Base-by-base conservation (phyloP, 192 early-diverging fungal species). In the Spinellus fusiger region DNA sequence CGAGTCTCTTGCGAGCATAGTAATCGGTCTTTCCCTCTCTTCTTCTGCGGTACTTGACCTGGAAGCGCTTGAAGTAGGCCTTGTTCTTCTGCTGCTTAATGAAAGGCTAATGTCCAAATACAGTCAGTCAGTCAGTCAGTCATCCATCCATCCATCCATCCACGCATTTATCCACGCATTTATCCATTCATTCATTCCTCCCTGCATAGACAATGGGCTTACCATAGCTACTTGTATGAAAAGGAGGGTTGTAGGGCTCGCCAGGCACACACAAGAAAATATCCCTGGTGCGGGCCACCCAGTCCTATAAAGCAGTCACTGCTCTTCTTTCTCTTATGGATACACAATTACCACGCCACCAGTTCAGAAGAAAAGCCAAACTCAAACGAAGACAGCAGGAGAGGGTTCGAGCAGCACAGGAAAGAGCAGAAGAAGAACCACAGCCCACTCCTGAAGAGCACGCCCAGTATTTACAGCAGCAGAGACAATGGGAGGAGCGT, bases 1-100 rank as follows among this genome's bases (percentile, higher is more conserved):
- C 88, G 61, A 98, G 84, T 73, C 91, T 87, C 91, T 96, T 97
- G 73, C 96, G 91, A 70, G 96, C 93, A 76, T 96, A 97, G 95
- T 97, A 99, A 87, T 99, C 96, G 78, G 96, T 98, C 89, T 98
- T 98, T 55, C 96, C 94, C 92, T 98, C 94, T 77, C 96, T 82
- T 70, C 96, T 80, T 84, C 96, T 88, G 67, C 96, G 85, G 89
- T 95, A 98, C 91, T 97, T 98, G 86, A 94, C 93, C 86, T 98
- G 96, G 92, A 83, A 98, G 72, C 96, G 94, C 90, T 95, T 95
- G 87, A 91, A 98, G 89, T 97, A 98, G 73, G 96, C 94, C 68
- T 69, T 69, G 68, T 69, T 69, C 61, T 69, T 69, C 53, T 69
- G 68, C 31, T 63, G 61, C 68, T 69, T 69, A 61, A 69, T 61